These are phyloP conservation scores for Didymella exigua DNA, from an alignment of 2,329 filamentous ascomycete species.

Conservation along the genomic window DNA sequence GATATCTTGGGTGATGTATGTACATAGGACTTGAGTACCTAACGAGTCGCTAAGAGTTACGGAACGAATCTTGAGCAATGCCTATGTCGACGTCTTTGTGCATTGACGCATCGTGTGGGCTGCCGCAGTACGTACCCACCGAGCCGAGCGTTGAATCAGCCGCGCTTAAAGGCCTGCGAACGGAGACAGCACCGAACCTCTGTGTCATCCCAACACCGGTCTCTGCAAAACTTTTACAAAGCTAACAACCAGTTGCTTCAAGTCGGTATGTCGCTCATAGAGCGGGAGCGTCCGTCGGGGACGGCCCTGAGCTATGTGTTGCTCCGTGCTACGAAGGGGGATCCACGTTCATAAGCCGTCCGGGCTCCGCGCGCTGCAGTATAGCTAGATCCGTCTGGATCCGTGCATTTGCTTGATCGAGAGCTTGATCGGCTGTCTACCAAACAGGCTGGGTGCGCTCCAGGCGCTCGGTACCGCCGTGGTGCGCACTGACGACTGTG, in stretches of 20 bases:
- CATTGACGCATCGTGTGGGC: background rate
- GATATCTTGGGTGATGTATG: background rate
- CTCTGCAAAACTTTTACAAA: background rate
- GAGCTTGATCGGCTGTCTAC: background rate
- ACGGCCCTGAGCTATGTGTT: constrained; percentile 6
- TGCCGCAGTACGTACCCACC: background rate
- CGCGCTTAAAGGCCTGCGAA: background rate
- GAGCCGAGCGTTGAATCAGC: background rate
- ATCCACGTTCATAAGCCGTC: background rate
- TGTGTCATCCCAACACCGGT: background rate
- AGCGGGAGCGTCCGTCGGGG: constrained; percentile 7
- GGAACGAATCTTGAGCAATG: background rate
- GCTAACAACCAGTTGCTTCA: background rate
- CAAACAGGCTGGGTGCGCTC: background rate
- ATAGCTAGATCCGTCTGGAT: background rate
- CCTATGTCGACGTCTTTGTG: background rate
- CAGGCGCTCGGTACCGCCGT: background rate
- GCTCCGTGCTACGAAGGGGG: background rate
- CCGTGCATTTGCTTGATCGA: background rate
- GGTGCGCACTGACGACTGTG: background rate
- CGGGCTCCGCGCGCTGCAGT: constrained; percentile 3
- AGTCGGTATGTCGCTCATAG: constrained; percentile 6
- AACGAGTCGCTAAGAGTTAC: background rate
- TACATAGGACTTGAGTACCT: background rate
- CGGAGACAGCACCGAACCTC: background rate